A percentile compares a stretch with the other conserved stretches of the same genome.
Evolutionary conservation across 352 stramenopile genomes (phyloP).

Genomic region (Globisporangium cylindrosporum): DNA sequence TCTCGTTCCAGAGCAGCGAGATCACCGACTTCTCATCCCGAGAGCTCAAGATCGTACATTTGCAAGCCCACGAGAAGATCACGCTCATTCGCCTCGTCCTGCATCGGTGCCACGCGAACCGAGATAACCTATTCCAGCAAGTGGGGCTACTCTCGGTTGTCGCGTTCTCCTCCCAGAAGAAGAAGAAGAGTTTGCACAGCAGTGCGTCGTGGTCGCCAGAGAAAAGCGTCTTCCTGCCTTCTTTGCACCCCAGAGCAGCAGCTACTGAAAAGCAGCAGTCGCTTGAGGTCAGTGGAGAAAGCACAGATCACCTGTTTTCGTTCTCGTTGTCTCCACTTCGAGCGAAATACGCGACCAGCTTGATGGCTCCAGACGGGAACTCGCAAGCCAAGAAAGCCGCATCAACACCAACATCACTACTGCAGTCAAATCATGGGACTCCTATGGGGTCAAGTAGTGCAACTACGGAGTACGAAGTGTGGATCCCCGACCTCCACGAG

Average conservation of each 20-base stretch:
- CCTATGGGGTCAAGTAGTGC: not conserved
- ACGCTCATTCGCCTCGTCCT: constrained; percentile 42
- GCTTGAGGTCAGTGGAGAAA: not conserved
- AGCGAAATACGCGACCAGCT: constrained; percentile 7
- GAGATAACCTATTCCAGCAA: constrained; percentile 51
- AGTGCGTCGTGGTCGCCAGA: constrained; percentile 2
- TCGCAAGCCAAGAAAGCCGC: not conserved
- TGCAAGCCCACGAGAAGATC: constrained; percentile 21
- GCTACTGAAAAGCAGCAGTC: not conserved
- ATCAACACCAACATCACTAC: not conserved
- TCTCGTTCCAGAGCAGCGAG: constrained; percentile 30
- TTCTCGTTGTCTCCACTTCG: constrained; percentile 12
- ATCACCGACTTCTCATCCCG: constrained; percentile 23
- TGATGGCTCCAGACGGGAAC: not conserved
- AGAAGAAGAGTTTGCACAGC: not conserved
- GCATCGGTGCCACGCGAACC: constrained; percentile 40
- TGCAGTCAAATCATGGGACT: not conserved
- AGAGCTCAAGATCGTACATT: constrained; percentile 51
- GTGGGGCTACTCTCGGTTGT: constrained; percentile 36
- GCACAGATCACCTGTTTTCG: constrained; percentile 10
- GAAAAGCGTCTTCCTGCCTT: not conserved
- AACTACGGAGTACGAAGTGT: constrained; percentile 22
- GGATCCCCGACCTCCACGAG: constrained; percentile 22
- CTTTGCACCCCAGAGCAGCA: not conserved
- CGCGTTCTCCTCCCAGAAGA: constrained; percentile 5